phyloP scores from a whole-genome alignment of 23 red algal genomes.

The Gracilariopsis chorda region DNA sequence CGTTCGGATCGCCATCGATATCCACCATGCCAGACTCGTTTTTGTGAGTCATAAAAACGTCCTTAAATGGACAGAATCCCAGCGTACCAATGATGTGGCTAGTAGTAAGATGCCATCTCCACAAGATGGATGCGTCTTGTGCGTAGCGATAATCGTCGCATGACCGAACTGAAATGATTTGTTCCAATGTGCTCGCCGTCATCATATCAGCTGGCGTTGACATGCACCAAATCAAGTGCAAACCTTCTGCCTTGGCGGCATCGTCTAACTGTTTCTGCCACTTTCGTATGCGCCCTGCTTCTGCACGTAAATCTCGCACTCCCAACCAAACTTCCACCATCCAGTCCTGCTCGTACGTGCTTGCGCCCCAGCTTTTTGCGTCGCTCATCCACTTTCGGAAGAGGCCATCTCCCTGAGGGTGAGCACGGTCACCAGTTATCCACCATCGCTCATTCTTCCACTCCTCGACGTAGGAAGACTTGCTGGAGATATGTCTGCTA shows the following conservation, averaged over 20 bases:
- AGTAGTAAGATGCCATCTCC: constrained; percentile 54
- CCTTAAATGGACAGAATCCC: constrained; percentile 55
- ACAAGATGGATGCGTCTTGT: constrained; percentile 40
- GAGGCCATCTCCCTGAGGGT: constrained; percentile 15
- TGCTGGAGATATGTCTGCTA: constrained; percentile 37
- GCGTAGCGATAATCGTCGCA: constrained; percentile 70
- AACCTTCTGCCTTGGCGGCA: constrained; percentile 7
- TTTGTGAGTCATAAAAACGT: constrained; percentile 59
- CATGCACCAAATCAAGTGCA: constrained; percentile 68
- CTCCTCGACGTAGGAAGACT: constrained; percentile 22
- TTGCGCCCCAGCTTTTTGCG: constrained; percentile 46
- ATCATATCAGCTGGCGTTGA: constrained; percentile 45
- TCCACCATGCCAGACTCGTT: not conserved
- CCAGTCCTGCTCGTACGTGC: constrained; percentile 58
- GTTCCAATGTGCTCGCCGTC: not conserved
- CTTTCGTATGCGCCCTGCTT: constrained; percentile 22
- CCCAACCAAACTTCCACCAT: constrained; percentile 55
- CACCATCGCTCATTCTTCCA: constrained; percentile 22
- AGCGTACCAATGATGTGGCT: constrained; percentile 18
- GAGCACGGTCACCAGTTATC: constrained; percentile 38
- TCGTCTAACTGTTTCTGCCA: constrained; percentile 50
- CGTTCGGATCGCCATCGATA: constrained; percentile 62
- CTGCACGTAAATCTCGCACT: constrained; percentile 37
- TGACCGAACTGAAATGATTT: constrained; percentile 40
- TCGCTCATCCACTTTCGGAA: constrained; percentile 49